Base-by-base conservation (phyloP, 805 yeast genomes). In the Pichia heedii region DNA sequence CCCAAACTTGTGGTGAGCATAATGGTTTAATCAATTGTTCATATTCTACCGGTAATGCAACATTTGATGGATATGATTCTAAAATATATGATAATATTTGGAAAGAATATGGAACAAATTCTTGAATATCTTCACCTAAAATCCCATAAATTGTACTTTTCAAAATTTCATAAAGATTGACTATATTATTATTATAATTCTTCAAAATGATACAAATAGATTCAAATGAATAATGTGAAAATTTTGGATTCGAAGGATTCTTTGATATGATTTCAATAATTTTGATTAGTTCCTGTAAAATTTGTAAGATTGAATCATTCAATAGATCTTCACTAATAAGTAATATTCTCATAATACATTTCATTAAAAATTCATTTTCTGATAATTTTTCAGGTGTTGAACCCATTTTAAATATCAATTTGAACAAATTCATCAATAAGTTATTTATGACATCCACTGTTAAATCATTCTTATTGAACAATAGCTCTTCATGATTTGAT, bases 231-330 rank as follows among this genome's bases (percentile, higher is more conserved):
- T 80, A 94, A 62, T 93, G 98, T 7, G 88, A 76, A 57, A 93
- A 93, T 54, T 81, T 77, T 36, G 99, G 98, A 63, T 93, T 93
- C 5, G 97, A 85, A 6, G 99, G 99, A 56, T 93, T 93, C 53
- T 79, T 80, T 21, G 88, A 69, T 43, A 89, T 87, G 15, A 78
- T 75, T 15, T 70, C 71, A 39, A 89, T 70, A 39, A 93, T 84
- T 41, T 73, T 68, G 37, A 89, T 63, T 36, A 90, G 67, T 57
- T 89, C 89, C 29, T 73, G 70, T 32, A 86, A 66, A 22, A 74
- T 58, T 5, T 77, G 73, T 15, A 68, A 53, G 37, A 74, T 65
- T 42, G 73, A 66, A 6, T 66, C 57, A 30, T 62, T 62, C n/a
- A 85, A 57, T 1, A 78, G 64, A 49, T 84, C 85, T 53, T 84